Evolutionary conservation across 192 early-diverging fungal genomes (phyloP).

Genomic region (Thamnidium elegans): DNA sequence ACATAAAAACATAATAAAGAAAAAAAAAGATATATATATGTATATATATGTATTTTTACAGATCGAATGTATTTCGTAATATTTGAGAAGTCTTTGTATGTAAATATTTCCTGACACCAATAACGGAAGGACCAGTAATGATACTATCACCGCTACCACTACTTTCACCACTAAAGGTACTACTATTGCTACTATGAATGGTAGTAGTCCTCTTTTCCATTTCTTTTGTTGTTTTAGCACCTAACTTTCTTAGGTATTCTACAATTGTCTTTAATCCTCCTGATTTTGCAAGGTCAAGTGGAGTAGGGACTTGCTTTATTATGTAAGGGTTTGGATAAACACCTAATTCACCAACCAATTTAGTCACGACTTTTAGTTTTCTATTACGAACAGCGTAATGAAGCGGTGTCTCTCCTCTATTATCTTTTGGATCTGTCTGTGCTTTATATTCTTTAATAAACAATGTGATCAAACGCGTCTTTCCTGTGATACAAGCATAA

Average conservation of each 20-base stretch:
- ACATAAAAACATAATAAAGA: background rate
- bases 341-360: conserved; percentile 22
- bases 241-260: conserved; percentile 16
- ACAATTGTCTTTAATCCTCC: conserved; percentile 16
- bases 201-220: conserved; percentile 21
- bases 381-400: conserved; percentile 27
- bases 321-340: conserved; percentile 25
- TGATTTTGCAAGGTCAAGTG: conserved; percentile 26
- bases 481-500: conserved; percentile 23
- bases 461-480: conserved; percentile 11
- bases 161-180: background rate
- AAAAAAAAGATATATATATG: background rate
- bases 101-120: background rate
- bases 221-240: conserved; percentile 28
- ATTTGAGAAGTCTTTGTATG: conserved; percentile 15
- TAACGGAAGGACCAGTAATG: conserved; percentile 4
- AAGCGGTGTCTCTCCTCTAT: conserved; percentile 31
- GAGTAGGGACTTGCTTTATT: conserved; percentile 25
- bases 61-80: background rate
- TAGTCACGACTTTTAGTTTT: conserved; percentile 15
- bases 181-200: background rate
- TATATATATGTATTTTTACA: background rate
- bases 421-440: conserved; percentile 12
- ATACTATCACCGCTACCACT: background rate
- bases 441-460: conserved; percentile 19